These are phyloP conservation scores for Tuber brumale DNA, from an alignment of 495 filamentous ascomycete genomes.

Conservation along the genomic window DNA sequence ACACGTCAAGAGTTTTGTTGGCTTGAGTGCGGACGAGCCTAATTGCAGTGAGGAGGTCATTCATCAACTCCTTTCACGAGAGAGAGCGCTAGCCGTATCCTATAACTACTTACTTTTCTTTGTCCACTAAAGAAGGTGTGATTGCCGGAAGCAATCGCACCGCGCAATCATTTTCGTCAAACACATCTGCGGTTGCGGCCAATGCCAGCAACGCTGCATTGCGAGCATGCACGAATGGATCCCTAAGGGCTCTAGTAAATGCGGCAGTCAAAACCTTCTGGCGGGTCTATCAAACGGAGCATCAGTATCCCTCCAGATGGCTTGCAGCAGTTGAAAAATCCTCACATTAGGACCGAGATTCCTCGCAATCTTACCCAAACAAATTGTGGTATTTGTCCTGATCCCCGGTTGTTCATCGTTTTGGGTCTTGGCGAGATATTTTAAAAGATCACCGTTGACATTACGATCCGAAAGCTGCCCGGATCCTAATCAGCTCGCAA, in stretches of 20 bases:
- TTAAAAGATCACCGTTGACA: constrained; percentile 86
- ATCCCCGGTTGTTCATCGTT: constrained; percentile 98
- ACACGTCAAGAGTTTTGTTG: constrained; percentile 82
- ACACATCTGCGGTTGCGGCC: constrained; percentile 74
- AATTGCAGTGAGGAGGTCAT: not conserved
- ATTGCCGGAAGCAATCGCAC: constrained; percentile 71
- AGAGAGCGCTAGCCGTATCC: not conserved
- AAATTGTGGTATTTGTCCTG: constrained; percentile 95
- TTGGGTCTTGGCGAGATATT: constrained; percentile 87
- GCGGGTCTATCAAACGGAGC: constrained; percentile 48
- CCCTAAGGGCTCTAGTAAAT: constrained; percentile 77
- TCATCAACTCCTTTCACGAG: not conserved
- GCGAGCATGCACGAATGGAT: constrained; percentile 89
- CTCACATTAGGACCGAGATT: constrained; percentile 66
- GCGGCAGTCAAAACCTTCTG: constrained; percentile 88
- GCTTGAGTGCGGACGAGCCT: constrained; percentile 89
- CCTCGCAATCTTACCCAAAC: constrained; percentile 88
- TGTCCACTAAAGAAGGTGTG: constrained; percentile 57
- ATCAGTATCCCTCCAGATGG: constrained; percentile 13
- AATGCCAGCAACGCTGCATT: constrained; percentile 83
- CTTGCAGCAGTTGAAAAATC: not conserved
- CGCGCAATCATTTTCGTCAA: constrained; percentile 87
- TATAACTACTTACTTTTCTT: constrained; percentile 35
- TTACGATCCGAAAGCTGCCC: constrained; percentile 71
- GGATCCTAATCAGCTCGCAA: constrained; percentile 6